These are phyloP conservation scores for Pichia sp. DNA, from an alignment of 1,139 yeast genomes.

Conservation along the genomic window DNA sequence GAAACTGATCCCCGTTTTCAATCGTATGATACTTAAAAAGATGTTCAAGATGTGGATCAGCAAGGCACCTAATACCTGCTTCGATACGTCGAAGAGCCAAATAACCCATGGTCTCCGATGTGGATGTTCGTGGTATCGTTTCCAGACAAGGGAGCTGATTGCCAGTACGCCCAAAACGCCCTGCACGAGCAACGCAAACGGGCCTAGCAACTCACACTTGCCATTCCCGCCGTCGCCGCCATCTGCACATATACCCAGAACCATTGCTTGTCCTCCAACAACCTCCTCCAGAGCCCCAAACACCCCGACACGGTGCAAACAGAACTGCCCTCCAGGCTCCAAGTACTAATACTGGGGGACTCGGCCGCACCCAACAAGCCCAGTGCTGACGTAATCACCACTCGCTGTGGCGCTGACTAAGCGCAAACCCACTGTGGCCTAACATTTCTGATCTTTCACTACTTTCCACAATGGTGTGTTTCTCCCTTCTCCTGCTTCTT, in stretches of 20 bases:
- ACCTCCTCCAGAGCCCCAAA: no score
- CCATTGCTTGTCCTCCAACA: no score
- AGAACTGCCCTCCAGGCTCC: no score
- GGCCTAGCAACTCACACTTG: slow-evolving; percentile 67
- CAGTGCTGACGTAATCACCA: neutral
- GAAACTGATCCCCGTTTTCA: neutral
- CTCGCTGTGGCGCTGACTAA: neutral
- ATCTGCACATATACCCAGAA: neutral
- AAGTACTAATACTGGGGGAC: no score
- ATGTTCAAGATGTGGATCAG: slow-evolving; percentile 82
- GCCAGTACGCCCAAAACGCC: slow-evolving; percentile 71
- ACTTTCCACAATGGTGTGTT: no score
- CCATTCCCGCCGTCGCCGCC: slow-evolving; percentile 13
- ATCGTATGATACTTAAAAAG: slow-evolving; percentile 51
- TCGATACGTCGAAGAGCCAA: slow-evolving; percentile 88
- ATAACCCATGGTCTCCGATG: slow-evolving; percentile 79
- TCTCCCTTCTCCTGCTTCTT: neutral
- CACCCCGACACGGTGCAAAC: no score
- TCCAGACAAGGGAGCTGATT: slow-evolving; percentile 67
- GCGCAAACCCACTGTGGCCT: neutral
- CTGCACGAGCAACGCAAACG: slow-evolving; percentile 68
- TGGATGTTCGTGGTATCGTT: slow-evolving; percentile 78
- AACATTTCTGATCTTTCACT: neutral
- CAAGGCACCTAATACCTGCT: slow-evolving; percentile 84
- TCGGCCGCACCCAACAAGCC: no score